A percentile compares a stretch with the other conserved stretches of the same genome.
Conservation (phyloP, 768 basidiomycete species). For the Cubamyces sp. region DNA sequence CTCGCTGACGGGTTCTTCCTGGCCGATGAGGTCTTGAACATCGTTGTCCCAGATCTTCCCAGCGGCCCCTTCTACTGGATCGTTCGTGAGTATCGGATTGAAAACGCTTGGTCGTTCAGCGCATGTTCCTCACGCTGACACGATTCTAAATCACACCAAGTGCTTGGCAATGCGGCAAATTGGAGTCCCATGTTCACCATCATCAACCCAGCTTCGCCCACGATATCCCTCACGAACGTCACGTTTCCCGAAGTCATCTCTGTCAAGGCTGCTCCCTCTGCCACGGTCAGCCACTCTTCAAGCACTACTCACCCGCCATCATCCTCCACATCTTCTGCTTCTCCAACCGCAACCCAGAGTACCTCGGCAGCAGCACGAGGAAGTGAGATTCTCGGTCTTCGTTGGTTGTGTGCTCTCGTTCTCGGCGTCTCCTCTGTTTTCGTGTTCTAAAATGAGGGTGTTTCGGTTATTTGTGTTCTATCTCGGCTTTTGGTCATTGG, state of each 20-base stretch:
- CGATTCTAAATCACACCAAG: constrained; percentile 16
- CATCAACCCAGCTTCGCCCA: not conserved
- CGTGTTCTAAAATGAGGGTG: no score
- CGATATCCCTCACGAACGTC: not conserved
- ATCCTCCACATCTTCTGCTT: not conserved
- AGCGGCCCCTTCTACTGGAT: constrained; percentile 45
- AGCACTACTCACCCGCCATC: not conserved
- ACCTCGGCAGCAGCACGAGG: not conserved
- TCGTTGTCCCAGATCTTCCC: constrained; percentile 41
- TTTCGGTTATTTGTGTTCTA: no score
- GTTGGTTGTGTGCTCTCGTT: not conserved
- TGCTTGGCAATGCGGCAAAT: constrained; percentile 44
- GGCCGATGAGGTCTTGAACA: constrained; percentile 37
- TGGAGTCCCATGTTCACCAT: constrained; percentile 41
- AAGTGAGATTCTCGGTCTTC: not conserved
- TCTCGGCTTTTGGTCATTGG: no score
- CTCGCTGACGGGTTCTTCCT: constrained; percentile 45
- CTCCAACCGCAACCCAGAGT: not conserved
- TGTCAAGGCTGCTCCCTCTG: not conserved
- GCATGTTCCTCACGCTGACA: not conserved
- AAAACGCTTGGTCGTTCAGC: no score
- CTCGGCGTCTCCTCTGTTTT: no score
- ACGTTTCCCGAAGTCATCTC: not conserved
- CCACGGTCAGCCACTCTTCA: constrained; percentile 1
- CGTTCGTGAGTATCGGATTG: constrained; percentile 38